Evolutionary conservation across 192 early-diverging fungal species (phyloP).

Genomic region (Coemansia sp.): DNA sequence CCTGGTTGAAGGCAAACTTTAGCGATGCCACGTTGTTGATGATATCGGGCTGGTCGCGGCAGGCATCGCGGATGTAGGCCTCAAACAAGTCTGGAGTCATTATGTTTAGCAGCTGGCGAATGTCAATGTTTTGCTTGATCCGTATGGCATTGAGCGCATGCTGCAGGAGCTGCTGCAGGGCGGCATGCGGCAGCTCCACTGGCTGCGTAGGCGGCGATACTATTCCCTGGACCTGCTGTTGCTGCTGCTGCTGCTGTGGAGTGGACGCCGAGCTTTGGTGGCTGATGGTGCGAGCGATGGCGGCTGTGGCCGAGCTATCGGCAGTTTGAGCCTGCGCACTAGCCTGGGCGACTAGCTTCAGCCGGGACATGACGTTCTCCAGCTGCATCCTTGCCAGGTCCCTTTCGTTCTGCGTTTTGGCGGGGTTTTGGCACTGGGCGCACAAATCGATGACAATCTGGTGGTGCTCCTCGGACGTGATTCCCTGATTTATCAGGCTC

Average conservation of each 20-base stretch:
- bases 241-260: conserved; percentile 6
- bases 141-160: conserved; percentile 5
- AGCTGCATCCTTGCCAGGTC: background rate
- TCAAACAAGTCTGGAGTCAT: conserved; percentile 35
- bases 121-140: conserved; percentile 18
- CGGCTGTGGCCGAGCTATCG: background rate
- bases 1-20: conserved; percentile 16
- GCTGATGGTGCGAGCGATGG: conserved; percentile 4
- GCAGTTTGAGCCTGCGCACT: background rate
- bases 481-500: conserved; percentile 12
- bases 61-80: conserved; percentile 24
- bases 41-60: conserved; percentile 28
- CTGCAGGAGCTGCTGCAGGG: conserved; percentile 16
- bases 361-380: background rate
- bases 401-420: conserved; percentile 10
- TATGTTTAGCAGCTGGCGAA: conserved; percentile 13
- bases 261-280: background rate
- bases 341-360: conserved; percentile 3
- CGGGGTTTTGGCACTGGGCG: conserved; percentile 7
- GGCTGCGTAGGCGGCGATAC: conserved; percentile 30
- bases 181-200: background rate
- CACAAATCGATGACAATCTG: conserved; percentile 1
- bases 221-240: background rate
- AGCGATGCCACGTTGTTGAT: conserved; percentile 12
- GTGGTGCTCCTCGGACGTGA: conserved; percentile 7